phyloP scores from a whole-genome alignment of 2,329 filamentous ascomycete genomes.

The Epichloe sibirici region DNA sequence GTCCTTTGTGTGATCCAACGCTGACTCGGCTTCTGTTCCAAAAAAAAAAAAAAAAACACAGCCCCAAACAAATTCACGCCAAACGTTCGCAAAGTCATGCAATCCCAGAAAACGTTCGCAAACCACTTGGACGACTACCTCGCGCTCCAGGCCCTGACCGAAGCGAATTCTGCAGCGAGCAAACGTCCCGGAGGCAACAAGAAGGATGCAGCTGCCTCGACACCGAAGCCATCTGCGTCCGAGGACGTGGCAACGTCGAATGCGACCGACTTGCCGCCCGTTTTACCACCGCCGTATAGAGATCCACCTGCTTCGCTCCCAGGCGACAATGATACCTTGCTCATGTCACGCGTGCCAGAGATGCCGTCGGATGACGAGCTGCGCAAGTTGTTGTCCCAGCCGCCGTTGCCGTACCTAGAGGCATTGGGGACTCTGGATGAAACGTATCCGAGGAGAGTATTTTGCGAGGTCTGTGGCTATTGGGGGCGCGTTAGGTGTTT shows the following conservation, averaged over 20 bases:
- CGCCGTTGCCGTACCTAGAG: constrained; percentile 57
- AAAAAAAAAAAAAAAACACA: constrained; percentile 10
- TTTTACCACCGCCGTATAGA: constrained; percentile 23
- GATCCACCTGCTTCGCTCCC: constrained; percentile 28
- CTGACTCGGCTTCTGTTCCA: background rate
- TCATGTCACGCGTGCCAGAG: constrained; percentile 44
- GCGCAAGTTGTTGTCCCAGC: constrained; percentile 47
- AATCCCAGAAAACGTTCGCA: constrained; percentile 70
- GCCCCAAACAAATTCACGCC: constrained; percentile 48
- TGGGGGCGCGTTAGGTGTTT: constrained; percentile 67
- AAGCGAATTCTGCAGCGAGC: constrained; percentile 20
- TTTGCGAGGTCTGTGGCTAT: constrained; percentile 73
- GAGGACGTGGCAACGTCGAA: constrained; percentile 19
- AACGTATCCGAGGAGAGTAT: constrained; percentile 47
- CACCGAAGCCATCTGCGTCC: constrained; percentile 8
- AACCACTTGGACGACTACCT: constrained; percentile 75
- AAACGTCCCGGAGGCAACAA: constrained; percentile 17
- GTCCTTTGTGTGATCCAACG: background rate
- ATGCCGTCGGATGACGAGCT: constrained; percentile 50
- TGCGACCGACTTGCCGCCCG: constrained; percentile 12
- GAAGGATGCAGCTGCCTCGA: constrained; percentile 13
- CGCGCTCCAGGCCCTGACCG: constrained; percentile 41
- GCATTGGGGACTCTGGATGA: constrained; percentile 36
- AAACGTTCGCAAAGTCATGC: constrained; percentile 63
- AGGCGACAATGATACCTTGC: constrained; percentile 43